Evolutionary conservation across 371 early-diverging fungal genomes (phyloP).

Genomic region (Zancudomyces culisetae): DNA sequence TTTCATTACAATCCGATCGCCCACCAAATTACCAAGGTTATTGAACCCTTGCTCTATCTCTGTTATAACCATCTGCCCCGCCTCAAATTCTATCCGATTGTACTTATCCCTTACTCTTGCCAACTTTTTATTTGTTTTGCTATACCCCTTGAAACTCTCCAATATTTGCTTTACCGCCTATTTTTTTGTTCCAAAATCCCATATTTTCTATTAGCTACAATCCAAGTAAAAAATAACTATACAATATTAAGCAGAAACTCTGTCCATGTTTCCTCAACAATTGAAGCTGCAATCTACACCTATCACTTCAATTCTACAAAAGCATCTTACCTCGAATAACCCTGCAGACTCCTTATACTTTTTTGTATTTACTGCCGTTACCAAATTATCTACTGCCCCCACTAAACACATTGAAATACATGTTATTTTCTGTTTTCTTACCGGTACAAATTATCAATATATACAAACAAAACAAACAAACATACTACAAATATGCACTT

Average conservation of each 20-base stretch:
- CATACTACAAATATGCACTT: too few relatives aligned
- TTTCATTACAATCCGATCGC: constrained; percentile 30
- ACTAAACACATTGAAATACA: constrained; percentile 21
- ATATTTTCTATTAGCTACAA: too few relatives aligned
- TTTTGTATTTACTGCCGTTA: not conserved
- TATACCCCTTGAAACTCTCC: not conserved
- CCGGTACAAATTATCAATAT: too few relatives aligned
- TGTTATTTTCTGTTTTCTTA: too few relatives aligned
- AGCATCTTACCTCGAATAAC: not conserved
- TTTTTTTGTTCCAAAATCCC: too few relatives aligned
- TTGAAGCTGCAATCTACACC: too few relatives aligned
- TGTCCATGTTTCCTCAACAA: too few relatives aligned
- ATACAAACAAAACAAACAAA: too few relatives aligned
- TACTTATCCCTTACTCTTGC: constrained; percentile 34
- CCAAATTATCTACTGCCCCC: not conserved
- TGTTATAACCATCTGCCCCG: constrained; percentile 44
- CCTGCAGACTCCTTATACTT: not conserved
- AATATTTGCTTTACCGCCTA: not conserved
- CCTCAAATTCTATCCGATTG: constrained; percentile 37
- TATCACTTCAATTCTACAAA: too few relatives aligned
- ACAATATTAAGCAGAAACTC: too few relatives aligned
- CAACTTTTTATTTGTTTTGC: constrained; percentile 1
- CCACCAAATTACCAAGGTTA: constrained; percentile 19
- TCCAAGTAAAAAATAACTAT: too few relatives aligned
- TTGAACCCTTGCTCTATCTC: constrained; percentile 56